Conservation (phyloP, 345 rosid genomes). For the Boechera retrofracta region DNA sequence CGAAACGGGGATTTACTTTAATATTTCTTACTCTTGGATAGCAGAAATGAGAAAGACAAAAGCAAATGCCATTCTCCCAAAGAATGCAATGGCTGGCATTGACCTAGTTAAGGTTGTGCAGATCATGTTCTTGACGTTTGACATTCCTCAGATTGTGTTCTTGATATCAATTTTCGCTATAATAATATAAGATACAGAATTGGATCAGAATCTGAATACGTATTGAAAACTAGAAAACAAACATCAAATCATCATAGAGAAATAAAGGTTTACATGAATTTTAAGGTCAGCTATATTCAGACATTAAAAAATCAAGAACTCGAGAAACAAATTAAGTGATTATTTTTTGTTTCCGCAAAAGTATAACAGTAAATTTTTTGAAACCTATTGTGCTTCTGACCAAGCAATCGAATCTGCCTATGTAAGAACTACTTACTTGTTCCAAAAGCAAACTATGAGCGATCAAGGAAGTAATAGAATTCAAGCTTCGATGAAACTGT, state of each 20-base stretch:
- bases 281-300: not conserved
- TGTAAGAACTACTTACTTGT: slow-evolving; percentile 31
- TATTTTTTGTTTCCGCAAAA: not conserved
- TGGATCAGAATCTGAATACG: not conserved
- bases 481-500: slow-evolving; percentile 19
- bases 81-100: slow-evolving; percentile 44
- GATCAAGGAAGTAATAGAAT: not conserved
- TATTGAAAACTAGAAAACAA: not conserved
- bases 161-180: not conserved
- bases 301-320: not conserved
- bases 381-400: not conserved
- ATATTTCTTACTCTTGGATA: slow-evolving; percentile 42
- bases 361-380: not conserved
- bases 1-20: not conserved
- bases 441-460: slow-evolving; percentile 22
- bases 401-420: not conserved
- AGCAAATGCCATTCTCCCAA: slow-evolving; percentile 44
- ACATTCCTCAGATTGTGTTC: slow-evolving; percentile 10
- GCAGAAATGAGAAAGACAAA: slow-evolving; percentile 42
- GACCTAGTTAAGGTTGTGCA: slow-evolving; percentile 35
- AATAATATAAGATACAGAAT: not conserved
- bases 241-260: slow-evolving; percentile 1
- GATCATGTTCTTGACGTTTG: slow-evolving; percentile 28
- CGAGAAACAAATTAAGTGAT: not conserved
- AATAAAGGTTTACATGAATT: slow-evolving; percentile 10